These are phyloP conservation scores for Fusarium guadeloupense DNA, from an alignment of 2,329 filamentous ascomycete genomes.

Conservation along the genomic window DNA sequence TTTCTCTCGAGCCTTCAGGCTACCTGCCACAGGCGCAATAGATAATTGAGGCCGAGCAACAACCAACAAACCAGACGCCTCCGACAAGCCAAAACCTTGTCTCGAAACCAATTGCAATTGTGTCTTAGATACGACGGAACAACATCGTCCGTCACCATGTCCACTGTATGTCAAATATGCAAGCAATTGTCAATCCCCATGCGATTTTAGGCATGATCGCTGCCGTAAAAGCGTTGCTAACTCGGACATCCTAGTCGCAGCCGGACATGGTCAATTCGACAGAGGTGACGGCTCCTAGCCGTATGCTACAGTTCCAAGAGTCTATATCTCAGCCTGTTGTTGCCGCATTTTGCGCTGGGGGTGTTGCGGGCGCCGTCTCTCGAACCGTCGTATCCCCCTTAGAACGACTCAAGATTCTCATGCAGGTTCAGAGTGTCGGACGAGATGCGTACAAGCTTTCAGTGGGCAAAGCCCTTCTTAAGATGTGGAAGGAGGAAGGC, in stretches of 20 bases:
- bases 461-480: slow-evolving; percentile 84
- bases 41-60: slow-evolving; percentile 30
- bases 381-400: slow-evolving; percentile 96
- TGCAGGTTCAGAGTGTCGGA: slow-evolving; percentile 91
- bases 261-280: slow-evolving; percentile 40
- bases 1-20: not conserved
- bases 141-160: slow-evolving; percentile 39
- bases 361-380: slow-evolving; percentile 95
- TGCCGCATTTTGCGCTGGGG: slow-evolving; percentile 93
- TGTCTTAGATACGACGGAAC: slow-evolving; percentile 13
- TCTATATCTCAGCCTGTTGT: slow-evolving; percentile 82
- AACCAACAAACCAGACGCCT: slow-evolving; percentile 23
- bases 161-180: slow-evolving; percentile 41
- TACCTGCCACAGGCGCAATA: slow-evolving; percentile 17
- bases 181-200: not conserved
- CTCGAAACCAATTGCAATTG: slow-evolving; percentile 39
- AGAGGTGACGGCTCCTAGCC: slow-evolving; percentile 41
- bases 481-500: slow-evolving; percentile 98
- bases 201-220: not conserved
- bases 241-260: slow-evolving; percentile 35
- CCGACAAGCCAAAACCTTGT: slow-evolving; percentile 26
- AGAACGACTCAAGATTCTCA: slow-evolving; percentile 96
- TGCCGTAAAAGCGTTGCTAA: slow-evolving; percentile 18
- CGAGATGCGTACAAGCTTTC: slow-evolving; percentile 94
- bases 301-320: slow-evolving; percentile 52